Evolutionary conservation across 2,329 filamentous ascomycete genomes (phyloP).

Genomic region (Amylocarpus encephaloides): DNA sequence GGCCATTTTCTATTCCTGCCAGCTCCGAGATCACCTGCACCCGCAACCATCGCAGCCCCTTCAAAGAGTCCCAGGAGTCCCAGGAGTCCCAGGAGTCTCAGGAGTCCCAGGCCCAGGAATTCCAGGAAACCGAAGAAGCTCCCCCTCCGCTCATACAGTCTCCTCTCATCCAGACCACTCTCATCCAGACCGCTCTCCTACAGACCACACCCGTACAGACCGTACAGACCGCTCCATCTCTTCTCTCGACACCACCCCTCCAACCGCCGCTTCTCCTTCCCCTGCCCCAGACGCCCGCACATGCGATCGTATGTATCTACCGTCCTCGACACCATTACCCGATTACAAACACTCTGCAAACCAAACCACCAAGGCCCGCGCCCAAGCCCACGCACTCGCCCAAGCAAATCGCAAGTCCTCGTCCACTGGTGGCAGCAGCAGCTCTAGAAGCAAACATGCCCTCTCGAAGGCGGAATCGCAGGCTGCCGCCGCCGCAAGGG

Average conservation of each 20-base stretch:
- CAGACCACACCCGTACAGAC: not conserved
- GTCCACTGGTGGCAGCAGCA: slow-evolving; percentile 12
- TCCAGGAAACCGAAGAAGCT: no score
- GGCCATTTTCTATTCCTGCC: no score
- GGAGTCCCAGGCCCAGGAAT: no score
- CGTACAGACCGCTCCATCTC: no score
- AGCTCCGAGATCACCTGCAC: no score
- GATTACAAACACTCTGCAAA: slow-evolving; percentile 29
- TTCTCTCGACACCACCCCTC: slow-evolving; percentile 4
- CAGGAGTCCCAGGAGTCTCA: no score
- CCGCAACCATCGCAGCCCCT: no score
- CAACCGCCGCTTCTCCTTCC: not conserved
- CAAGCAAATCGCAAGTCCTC: slow-evolving; percentile 22
- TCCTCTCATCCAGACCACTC: no score
- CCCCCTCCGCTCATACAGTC: no score
- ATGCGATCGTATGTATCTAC: slow-evolving; percentile 27
- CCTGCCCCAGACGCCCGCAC: slow-evolving; percentile 3
- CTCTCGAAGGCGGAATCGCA: slow-evolving; percentile 22
- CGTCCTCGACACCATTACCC: slow-evolving; percentile 26
- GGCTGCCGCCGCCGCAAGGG: slow-evolving; percentile 15
- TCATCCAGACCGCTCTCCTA: not conserved
- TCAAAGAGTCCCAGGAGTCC: no score
- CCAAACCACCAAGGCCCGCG: slow-evolving; percentile 25
- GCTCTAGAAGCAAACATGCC: slow-evolving; percentile 25
- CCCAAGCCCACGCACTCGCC: slow-evolving; percentile 17